Evolutionary conservation across 129 eudicot species (phyloP).

Genomic region (Helianthus annuus): HanXRQr2.0-SUNRISE NC_035449.2:157495133-157495632

Average conservation of each 20-base stretch:
- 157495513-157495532: too few relatives aligned
- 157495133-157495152: constrained; percentile 59
- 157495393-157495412: constrained; percentile 82
- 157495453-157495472: too few relatives aligned
- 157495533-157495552: too few relatives aligned
- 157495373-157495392: constrained; percentile 74
- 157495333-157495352: constrained; percentile 62
- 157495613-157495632: too few relatives aligned
- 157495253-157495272: background rate
- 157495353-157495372: constrained; percentile 58
- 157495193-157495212: constrained; percentile 79
- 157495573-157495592: too few relatives aligned
- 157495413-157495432: too few relatives aligned
- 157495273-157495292: constrained; percentile 36
- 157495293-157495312: constrained; percentile 78
- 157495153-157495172: constrained; percentile 38
- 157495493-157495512: too few relatives aligned
- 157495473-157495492: too few relatives aligned
- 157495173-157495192: constrained; percentile 62
- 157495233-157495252: background rate
- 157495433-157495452: too few relatives aligned
- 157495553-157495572: too few relatives aligned
- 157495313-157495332: constrained; percentile 59
- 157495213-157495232: too few relatives aligned
- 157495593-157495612: too few relatives aligned